Percentiles rank a stretch among this genome's conserved stretches.
Conservation (phyloP, 78 protist species). For the Dictyostelium capitatum region DNA sequence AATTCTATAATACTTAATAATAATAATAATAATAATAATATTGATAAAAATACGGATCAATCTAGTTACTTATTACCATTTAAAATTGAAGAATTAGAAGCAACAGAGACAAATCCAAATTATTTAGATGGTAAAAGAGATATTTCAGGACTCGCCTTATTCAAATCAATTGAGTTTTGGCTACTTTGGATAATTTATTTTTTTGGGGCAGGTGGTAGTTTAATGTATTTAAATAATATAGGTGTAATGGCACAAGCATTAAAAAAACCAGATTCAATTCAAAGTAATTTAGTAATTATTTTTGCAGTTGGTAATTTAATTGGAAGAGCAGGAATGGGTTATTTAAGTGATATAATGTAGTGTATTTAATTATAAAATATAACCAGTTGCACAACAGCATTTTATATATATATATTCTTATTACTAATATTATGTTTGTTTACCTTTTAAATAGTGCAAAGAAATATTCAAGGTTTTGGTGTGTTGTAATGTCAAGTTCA, state of each 20-base stretch:
- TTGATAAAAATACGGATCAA: no score
- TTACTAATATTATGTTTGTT: neutral
- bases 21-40: no score
- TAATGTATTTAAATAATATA: slow-evolving; percentile 74
- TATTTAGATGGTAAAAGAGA: slow-evolving; percentile 45
- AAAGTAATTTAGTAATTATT: slow-evolving; percentile 58
- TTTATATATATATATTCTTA: neutral
- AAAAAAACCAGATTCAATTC: neutral
- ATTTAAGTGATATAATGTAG: slow-evolving; percentile 48
- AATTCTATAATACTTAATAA: no score
- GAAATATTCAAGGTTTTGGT: slow-evolving; percentile 61
- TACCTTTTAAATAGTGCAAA: neutral
- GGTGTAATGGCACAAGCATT: slow-evolving; percentile 15
- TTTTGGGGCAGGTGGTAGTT: slow-evolving; percentile 58
- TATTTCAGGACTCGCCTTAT: slow-evolving; percentile 26
- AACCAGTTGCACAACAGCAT: neutral
- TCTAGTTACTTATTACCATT: no score
- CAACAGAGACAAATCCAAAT: neutral
- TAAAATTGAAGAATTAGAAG: no score
- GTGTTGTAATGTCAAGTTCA: slow-evolving; percentile 9
- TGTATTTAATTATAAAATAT: neutral
- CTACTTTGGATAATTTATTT: slow-evolving; percentile 16
- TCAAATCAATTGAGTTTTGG: slow-evolving; percentile 37
- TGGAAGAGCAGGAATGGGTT: slow-evolving; percentile 50
- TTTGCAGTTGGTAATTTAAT: slow-evolving; percentile 37